Conservation (phyloP, 768 basidiomycete genomes). For the Boletus vermiculosoides region DNA sequence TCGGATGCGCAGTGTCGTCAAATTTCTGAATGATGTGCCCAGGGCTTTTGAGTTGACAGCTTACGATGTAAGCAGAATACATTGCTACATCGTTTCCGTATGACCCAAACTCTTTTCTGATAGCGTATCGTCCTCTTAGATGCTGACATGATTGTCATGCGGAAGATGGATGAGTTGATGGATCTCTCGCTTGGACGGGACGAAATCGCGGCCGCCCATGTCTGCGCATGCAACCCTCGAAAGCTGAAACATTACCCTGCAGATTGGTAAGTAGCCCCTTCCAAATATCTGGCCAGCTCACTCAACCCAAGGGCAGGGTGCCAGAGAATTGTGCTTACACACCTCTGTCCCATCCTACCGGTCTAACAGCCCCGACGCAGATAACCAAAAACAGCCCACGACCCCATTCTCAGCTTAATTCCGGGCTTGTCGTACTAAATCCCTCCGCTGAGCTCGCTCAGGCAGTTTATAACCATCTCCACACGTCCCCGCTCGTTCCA, state of each 20-base stretch:
- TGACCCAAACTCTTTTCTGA: slow-evolving; percentile 3
- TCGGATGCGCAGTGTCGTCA: slow-evolving; percentile 24
- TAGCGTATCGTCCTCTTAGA: slow-evolving; percentile 82
- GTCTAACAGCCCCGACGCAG: slow-evolving; percentile 44
- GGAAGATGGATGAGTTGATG: slow-evolving; percentile 80
- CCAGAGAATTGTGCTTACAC: slow-evolving; percentile 92
- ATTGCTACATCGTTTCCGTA: neutral
- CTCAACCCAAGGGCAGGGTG: slow-evolving; percentile 51
- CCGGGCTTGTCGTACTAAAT: slow-evolving; percentile 80
- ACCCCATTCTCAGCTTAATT: slow-evolving; percentile 83
- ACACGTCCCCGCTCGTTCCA: slow-evolving; percentile 49
- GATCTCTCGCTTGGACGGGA: slow-evolving; percentile 53
- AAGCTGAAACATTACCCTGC: slow-evolving; percentile 80
- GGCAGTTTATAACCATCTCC: slow-evolving; percentile 45
- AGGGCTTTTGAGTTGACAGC: slow-evolving; percentile 63
- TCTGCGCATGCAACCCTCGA: slow-evolving; percentile 92
- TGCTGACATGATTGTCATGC: slow-evolving; percentile 81
- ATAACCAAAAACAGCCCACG: slow-evolving; percentile 54
- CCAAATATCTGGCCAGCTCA: neutral
- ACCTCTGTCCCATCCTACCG: slow-evolving; percentile 43
- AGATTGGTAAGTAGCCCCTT: slow-evolving; percentile 64
- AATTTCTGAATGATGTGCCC: neutral
- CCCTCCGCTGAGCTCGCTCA: slow-evolving; percentile 62
- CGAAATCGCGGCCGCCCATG: slow-evolving; percentile 86
- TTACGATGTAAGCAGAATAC: slow-evolving; percentile 54